Conservation (phyloP, 148 eudicot genomes). For the Spergularia marina region DNA sequence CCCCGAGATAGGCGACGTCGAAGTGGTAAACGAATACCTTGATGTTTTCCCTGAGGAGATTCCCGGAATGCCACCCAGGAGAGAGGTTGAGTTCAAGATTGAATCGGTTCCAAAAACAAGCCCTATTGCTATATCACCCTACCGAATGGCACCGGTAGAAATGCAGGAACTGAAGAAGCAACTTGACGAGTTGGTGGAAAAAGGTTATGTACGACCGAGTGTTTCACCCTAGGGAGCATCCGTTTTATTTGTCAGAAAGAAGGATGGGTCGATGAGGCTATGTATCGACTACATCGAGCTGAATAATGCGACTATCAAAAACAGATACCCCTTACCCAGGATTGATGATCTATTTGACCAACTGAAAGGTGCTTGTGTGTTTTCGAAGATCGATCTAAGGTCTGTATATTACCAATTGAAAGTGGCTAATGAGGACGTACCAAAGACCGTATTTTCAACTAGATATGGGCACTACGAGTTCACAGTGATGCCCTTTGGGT, state of each 20-base stretch:
- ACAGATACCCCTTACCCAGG: background rate
- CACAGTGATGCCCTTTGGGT: conserved; percentile 14
- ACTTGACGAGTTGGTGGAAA: background rate
- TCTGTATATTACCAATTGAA: background rate
- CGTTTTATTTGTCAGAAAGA: background rate
- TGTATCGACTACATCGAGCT: background rate
- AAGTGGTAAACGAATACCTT: background rate
- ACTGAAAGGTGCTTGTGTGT: background rate
- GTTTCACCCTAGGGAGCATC: background rate
- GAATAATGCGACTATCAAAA: too few species aligned
- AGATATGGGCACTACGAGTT: conserved; percentile 10
- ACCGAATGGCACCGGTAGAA: background rate
- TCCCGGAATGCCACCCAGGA: background rate
- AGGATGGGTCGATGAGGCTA: background rate
- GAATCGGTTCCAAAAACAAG: background rate
- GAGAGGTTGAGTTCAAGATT: background rate
- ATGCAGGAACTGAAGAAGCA: background rate
- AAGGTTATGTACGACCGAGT: background rate
- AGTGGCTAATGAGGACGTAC: background rate
- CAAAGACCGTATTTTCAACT: conserved; percentile 6
- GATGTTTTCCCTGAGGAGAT: background rate
- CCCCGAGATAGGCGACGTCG: too few species aligned
- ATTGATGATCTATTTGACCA: background rate
- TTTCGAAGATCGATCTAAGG: background rate
- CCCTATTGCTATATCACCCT: background rate